Evolutionary conservation across 371 early-diverging fungal genomes (phyloP), one percentile per base, ranked within the genome.

Genomic region (Actinomortierella ambigua): DNA sequence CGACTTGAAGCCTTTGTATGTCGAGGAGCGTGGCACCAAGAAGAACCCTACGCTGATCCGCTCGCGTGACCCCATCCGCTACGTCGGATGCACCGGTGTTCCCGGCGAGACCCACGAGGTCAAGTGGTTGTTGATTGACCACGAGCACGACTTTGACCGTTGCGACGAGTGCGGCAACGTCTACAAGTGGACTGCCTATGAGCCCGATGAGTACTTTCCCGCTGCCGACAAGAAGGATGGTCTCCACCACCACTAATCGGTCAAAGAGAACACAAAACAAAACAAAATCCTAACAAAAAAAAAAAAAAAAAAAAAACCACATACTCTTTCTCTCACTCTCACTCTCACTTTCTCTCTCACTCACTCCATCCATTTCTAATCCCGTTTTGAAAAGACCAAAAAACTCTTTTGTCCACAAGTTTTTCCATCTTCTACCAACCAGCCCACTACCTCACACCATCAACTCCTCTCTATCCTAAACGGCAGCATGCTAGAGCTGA

Each of bases 121-220:
- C 51, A 55, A 52, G 58, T 75, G 68, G 75, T 57, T 75, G 44
- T 49, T 75, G 42, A 68, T 75, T 55, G 75, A 68, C 59, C n/a
- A 65, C 47, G 77, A 81, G 57, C 90, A 91, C 70, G 90, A 88
- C 55, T 81, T 92, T 64, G 94, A 96, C 78, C 93, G 97, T 67
- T 98, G 98, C 90, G 94, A 94, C 42, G 93, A 96, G 85, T 98
- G 98, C 81, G 98, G 97, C 77, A 88, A 84, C 76, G 90, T 87
- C 55, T 94, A 71, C 82, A 88, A 88, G 73, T 73, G 73, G 73
- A 29, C 73, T 60, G 67, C 67, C 23, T 73, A 73, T 43, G 63
- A 63, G 61, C 50, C 67, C 59, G 73, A 73, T 56, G 73, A 73
- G 73, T 59, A 59, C 73, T 73, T 73, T 67, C 48, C 48, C 22